Conservation (phyloP, 140 eudicot genomes). For the Anethum foeniculum region DNA sequence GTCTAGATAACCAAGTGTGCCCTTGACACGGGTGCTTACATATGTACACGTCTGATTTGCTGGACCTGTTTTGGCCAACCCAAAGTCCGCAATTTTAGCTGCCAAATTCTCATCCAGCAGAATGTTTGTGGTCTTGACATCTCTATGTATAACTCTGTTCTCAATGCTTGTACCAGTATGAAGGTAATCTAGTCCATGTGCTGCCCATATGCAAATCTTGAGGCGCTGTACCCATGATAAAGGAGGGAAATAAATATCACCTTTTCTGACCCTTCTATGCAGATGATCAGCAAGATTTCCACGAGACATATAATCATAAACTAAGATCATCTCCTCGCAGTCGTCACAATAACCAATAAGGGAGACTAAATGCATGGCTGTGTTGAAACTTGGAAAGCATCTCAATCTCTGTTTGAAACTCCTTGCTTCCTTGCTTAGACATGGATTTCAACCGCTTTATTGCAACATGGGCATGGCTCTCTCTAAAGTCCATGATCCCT, state of each 20-base stretch:
- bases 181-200: slow-evolving; percentile 8
- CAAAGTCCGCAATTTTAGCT: slow-evolving; percentile 9
- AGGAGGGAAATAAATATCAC: background rate
- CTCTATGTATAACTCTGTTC: slow-evolving; percentile 3
- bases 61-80: slow-evolving; percentile 4
- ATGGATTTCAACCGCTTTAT: background rate
- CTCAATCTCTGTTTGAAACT: slow-evolving; percentile 2
- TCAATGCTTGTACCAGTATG: slow-evolving; percentile 5
- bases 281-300: slow-evolving; percentile 6
- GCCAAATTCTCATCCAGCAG: slow-evolving; percentile 1
- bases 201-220: background rate
- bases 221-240: slow-evolving; percentile 4
- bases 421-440: slow-evolving; percentile 8
- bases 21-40: background rate
- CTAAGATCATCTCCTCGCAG: background rate
- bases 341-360: slow-evolving; percentile 7
- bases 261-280: background rate
- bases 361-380: slow-evolving; percentile 8
- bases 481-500: too few relatives aligned
- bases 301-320: background rate
- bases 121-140: background rate
- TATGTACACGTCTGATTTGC: background rate
- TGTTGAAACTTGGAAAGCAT: slow-evolving; percentile 6
- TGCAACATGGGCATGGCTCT: too few relatives aligned
- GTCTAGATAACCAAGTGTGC: too few relatives aligned